Evolutionary conservation across 768 basidiomycete species (phyloP), one percentile per base, ranked within the genome.

Genomic region (Suillus occidentalis): DNA sequence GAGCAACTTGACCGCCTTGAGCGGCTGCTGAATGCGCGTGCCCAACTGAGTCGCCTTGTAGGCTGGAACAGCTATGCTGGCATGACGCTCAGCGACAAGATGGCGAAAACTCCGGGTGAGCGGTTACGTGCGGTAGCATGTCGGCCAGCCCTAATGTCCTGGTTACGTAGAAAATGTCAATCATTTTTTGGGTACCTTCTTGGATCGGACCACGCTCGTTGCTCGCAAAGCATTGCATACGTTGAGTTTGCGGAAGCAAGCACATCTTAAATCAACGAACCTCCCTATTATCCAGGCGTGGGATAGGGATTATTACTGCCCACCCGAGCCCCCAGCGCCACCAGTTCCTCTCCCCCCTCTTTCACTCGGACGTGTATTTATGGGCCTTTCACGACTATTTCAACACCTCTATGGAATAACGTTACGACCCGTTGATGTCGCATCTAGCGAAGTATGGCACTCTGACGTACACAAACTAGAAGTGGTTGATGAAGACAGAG

Each of bases 261-360:
- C 81, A 9, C 89, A 91, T 69, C 85, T 94, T 36, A 77, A 80
- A 25, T 81, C 87, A 2, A 78, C 82, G 0, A 77, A 82, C 25
- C 78, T 85, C 55, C 91, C 91, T 50, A 79, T 80, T 28, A 86
- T 99, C 60, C 86, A 97, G 68, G 89, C 95, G n/a, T 99, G 97
- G 97, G 97, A 99, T 77, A 85, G 95, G 69, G 96, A 98, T 69
- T 97, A 89, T 74, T 98, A 95, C 76, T 91, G 93, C 64, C 90
- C 91, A 1, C 89, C 89, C 5, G 88, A 92, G 75, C 86, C 88
- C 14, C 88, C 89, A 36, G 85, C 88, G 13, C 90, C 94, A 34
- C 87, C 91, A 63, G 80, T 91, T 75, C 77, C 91, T 66, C 79
- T 94, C 66, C 87, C 89, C 36, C 84, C 88, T 36, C 83, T 94